These are phyloP conservation scores for Boletus subparvulus DNA, from an alignment of 768 basidiomycete species.

Conservation along the genomic window DNA sequence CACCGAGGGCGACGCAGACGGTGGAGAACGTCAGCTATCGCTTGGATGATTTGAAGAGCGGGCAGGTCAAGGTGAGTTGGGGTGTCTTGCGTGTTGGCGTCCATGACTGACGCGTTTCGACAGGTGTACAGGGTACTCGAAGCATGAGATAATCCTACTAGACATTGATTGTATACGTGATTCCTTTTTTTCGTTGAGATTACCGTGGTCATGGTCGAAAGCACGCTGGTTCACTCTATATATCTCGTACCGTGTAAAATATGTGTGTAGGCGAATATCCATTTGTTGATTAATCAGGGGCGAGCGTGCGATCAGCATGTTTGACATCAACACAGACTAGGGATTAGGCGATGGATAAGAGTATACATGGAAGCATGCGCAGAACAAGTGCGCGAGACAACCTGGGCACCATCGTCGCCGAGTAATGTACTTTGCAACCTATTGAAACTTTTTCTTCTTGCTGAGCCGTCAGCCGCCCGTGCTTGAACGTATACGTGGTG, in stretches of 20 bases:
- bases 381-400: background rate
- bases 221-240: background rate
- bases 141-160: slow-evolving; percentile 26
- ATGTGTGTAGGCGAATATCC: background rate
- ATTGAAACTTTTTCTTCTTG: background rate
- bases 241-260: background rate
- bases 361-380: slow-evolving; percentile 10
- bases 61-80: slow-evolving; percentile 63
- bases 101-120: slow-evolving; percentile 7
- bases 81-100: background rate
- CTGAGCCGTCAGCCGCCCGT: slow-evolving; percentile 11
- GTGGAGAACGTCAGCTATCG: slow-evolving; percentile 85
- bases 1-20: slow-evolving; percentile 42
- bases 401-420: background rate
- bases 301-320: background rate
- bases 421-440: background rate
- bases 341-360: background rate
- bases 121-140: slow-evolving; percentile 44
- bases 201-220: background rate
- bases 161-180: background rate
- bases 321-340: background rate
- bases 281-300: background rate
- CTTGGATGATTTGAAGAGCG: slow-evolving; percentile 86
- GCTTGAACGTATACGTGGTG: background rate
- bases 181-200: background rate